phyloP scores from a whole-genome alignment of 164 flowering plant genomes.

The Cinnamomum chago region DNA sequence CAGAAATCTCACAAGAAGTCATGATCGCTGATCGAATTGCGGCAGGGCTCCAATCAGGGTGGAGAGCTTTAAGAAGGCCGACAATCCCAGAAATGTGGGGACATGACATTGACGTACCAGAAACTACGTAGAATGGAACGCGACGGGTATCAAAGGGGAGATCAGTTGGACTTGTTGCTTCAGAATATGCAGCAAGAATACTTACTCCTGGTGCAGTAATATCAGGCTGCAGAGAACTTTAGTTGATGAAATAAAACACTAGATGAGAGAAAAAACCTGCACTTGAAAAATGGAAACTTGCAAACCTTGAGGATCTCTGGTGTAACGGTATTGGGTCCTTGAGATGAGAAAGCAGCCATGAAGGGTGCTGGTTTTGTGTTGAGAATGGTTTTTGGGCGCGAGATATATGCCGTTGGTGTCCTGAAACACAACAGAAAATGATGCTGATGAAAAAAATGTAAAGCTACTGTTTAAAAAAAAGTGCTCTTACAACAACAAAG shows the following conservation, averaged over 20 bases:
- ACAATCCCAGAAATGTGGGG: conserved; percentile 78
- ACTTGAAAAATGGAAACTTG: background rate
- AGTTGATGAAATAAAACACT: background rate
- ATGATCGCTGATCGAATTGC: conserved; percentile 78
- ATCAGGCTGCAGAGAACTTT: conserved; percentile 49
- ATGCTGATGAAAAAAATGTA: background rate
- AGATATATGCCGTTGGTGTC: conserved; percentile 49
- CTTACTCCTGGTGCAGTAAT: conserved; percentile 81
- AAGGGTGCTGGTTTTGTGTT: conserved; percentile 59
- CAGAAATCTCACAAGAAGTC: conserved; percentile 48
- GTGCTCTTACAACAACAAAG: background rate
- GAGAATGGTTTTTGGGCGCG: conserved; percentile 32
- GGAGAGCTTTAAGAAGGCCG: conserved; percentile 64
- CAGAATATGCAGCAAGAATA: conserved; percentile 66
- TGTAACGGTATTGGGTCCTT: conserved; percentile 59
- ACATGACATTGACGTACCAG: conserved; percentile 92
- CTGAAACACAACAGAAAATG: conserved; percentile 19
- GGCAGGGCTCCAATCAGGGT: conserved; percentile 78
- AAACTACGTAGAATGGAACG: conserved; percentile 34
- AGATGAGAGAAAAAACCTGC: background rate
- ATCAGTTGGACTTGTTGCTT: conserved; percentile 54
- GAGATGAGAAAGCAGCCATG: conserved; percentile 82
- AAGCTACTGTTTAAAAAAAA: background rate
- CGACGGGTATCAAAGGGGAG: conserved; percentile 40
- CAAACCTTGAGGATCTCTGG: conserved; percentile 82